Evolutionary conservation across 2,329 filamentous ascomycete species (phyloP).

Genomic region (Paraphoma sp.): DNA sequence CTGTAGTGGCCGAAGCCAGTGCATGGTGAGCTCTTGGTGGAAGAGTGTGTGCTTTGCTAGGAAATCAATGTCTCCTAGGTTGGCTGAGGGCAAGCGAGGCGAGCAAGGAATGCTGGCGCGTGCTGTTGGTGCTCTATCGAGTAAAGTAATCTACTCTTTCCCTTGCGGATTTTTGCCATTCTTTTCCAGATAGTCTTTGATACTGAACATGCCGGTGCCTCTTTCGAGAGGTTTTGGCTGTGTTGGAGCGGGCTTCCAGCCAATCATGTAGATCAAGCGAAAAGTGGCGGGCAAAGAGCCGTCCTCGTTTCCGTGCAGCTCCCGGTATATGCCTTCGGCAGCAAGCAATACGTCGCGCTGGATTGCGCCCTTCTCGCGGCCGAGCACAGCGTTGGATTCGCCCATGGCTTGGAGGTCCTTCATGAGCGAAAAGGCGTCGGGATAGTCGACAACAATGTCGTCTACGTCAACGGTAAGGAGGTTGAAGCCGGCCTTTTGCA

Average conservation of each 20-base stretch:
- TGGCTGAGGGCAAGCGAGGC: too few relatives aligned
- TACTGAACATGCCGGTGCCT: constrained; percentile 84
- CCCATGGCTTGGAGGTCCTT: constrained; percentile 95
- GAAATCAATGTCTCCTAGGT: background rate
- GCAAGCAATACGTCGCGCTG: constrained; percentile 85
- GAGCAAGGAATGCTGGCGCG: too few relatives aligned
- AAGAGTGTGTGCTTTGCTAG: constrained; percentile 1
- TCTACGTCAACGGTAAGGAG: constrained; percentile 97
- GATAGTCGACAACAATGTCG: constrained; percentile 95
- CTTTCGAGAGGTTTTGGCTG: constrained; percentile 82
- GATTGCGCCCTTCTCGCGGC: constrained; percentile 79
- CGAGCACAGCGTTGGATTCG: constrained; percentile 86
- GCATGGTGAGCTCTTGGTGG: background rate
- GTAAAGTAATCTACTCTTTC: constrained; percentile 8
- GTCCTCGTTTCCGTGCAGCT: constrained; percentile 77
- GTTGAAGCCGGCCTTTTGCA: constrained; percentile 89
- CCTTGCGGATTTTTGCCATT: constrained; percentile 44
- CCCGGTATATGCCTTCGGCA: constrained; percentile 85
- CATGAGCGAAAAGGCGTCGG: constrained; percentile 89
- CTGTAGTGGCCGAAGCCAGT: constrained; percentile 11
- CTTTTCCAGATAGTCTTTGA: constrained; percentile 78
- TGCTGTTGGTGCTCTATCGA: background rate
- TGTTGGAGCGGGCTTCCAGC: constrained; percentile 85
- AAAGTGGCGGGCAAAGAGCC: constrained; percentile 84
- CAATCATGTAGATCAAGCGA: constrained; percentile 97